A percentile compares a stretch with the other conserved stretches of the same genome.
phyloP scores from a whole-genome alignment of 345 rosid genomes.

The Salix viminalis region DNA sequence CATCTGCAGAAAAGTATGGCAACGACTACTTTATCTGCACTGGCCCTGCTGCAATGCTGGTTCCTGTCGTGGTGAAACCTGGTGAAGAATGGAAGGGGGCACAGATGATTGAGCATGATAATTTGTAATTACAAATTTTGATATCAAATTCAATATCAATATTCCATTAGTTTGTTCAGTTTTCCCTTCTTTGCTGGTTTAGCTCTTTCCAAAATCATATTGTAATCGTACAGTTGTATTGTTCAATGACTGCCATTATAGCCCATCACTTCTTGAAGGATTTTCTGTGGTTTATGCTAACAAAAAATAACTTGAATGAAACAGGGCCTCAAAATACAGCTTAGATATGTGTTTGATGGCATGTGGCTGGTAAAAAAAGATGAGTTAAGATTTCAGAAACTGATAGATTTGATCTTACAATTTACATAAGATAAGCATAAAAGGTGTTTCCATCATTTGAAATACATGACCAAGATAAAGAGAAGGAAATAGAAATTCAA shows the following conservation, averaged over 20 bases:
- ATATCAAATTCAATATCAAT: not conserved
- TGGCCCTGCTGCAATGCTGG: slow-evolving; percentile 74
- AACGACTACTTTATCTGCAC: slow-evolving; percentile 68
- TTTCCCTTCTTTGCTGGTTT: not conserved
- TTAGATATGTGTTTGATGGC: no score
- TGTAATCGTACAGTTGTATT: not conserved
- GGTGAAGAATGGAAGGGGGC: slow-evolving; percentile 84
- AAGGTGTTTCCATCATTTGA: no score
- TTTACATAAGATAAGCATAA: no score
- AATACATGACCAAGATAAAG: no score
- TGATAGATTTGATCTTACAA: no score
- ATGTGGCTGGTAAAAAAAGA: no score
- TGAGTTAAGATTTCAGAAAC: no score
- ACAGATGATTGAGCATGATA: slow-evolving; percentile 83
- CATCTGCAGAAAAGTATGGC: slow-evolving; percentile 56
- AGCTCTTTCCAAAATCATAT: not conserved
- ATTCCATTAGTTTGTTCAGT: not conserved
- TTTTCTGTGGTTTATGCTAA: no score
- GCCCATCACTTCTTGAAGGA: not conserved
- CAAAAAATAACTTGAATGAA: no score
- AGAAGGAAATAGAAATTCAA: no score
- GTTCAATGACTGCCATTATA: not conserved
- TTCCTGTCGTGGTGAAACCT: slow-evolving; percentile 55
- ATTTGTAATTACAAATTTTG: slow-evolving; percentile 46
- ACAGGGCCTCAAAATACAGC: no score